phyloP scores from a whole-genome alignment of 2,329 filamentous ascomycete genomes.

The Zarea fungicola region DNA sequence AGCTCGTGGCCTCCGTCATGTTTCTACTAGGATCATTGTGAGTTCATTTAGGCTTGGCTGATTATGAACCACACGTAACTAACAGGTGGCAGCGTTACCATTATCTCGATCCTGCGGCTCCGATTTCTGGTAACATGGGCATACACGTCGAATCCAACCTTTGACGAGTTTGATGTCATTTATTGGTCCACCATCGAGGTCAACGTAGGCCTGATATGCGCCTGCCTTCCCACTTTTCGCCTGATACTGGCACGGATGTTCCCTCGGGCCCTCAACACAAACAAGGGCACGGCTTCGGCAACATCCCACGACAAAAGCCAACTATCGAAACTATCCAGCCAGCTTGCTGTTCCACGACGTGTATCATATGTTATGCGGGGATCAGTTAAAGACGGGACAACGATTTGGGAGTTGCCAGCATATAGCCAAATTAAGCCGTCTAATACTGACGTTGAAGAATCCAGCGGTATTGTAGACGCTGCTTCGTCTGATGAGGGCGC shows the following conservation, averaged over 20 bases:
- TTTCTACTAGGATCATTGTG: constrained; percentile 45
- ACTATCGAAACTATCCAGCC: no score
- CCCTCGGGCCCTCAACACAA: no score
- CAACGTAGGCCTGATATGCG: constrained; percentile 21
- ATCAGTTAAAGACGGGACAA: no score
- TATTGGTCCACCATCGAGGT: constrained; percentile 22
- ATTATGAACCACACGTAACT: background rate
- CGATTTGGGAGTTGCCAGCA: no score
- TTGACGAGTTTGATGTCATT: constrained; percentile 16
- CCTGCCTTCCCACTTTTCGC: constrained; percentile 20
- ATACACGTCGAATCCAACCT: constrained; percentile 18
- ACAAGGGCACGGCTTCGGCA: no score
- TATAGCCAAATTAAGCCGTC: no score
- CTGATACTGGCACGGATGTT: constrained; percentile 17
- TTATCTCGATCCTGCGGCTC: constrained; percentile 19
- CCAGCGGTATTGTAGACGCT: no score
- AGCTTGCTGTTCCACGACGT: no score
- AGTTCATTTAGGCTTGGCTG: constrained; percentile 18
- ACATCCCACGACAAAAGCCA: no score
- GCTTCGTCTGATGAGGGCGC: no score
- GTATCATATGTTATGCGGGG: no score
- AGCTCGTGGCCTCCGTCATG: constrained; percentile 44
- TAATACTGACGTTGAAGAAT: no score
- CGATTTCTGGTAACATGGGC: constrained; percentile 17
- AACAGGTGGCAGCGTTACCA: constrained; percentile 17